Evolutionary conservation across 768 basidiomycete genomes (phyloP), one percentile per base, ranked within the genome.

Genomic region (Lentinula aciculospora): DNA sequence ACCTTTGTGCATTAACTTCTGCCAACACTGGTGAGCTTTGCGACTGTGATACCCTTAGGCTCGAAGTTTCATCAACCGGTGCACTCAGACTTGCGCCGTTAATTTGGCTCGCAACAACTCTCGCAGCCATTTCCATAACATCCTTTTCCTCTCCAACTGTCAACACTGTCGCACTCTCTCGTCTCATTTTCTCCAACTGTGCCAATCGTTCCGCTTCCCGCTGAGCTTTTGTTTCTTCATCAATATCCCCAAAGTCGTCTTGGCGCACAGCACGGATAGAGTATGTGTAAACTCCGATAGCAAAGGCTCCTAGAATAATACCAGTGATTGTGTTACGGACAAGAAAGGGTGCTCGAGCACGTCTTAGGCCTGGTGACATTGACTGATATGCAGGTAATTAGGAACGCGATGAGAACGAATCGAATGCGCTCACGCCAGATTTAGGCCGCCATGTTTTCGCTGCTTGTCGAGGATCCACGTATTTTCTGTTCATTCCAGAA

Each of bases 191-290:
- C 56, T 68, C 66, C 55, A 48, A 8, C 31, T 17, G 17, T 37
- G 53, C 27, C 25, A 53, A n/a, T 53, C 58, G 59, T 49, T 59
- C 48, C 62, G 51, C 40, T 55, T 59, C 44, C 53, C 40, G 36
- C 68, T 60, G 6, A 40, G 80, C 80, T 60, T 73, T 74, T 28
- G 85, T 91, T 66, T 90, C 88, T 61, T 89, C 88, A 64, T 92
- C 90, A 40, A 92, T 78, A 68, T 93, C 92, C 62, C 88, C 85
- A 67, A 96, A 97, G 39, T 89, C 85, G 67, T 97, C 94, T 67
- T 98, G 94, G 67, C 89, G 93, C 56, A 98, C 94, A 28, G 94
- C 94, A 29, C 84, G 82, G 66, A 98, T 96, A 17, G 94, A 94
- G 73, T 98, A 98, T 3, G 85, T 78, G 83, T 92, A 98, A 8